These are phyloP conservation scores for Mycena sp. DNA, from an alignment of 1,284 basidiomycete species.

Conservation along the genomic window DNA sequence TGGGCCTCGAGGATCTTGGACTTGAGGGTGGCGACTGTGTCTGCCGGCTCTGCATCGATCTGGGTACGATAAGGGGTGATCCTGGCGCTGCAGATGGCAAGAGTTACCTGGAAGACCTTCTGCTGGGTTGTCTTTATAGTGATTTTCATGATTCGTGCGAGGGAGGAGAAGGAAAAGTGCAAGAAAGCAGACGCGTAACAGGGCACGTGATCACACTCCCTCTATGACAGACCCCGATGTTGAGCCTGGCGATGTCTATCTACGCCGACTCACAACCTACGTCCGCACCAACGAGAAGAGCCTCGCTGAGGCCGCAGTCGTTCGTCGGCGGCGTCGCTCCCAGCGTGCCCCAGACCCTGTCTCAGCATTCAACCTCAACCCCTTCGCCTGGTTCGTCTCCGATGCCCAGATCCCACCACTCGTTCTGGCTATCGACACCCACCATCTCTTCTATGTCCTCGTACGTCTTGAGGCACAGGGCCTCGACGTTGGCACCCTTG, in stretches of 20 bases:
- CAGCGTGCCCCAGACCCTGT: constrained; percentile 48
- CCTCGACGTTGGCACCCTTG: constrained; percentile 81
- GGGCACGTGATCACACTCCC: background rate
- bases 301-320: constrained; percentile 62
- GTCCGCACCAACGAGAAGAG: constrained; percentile 75
- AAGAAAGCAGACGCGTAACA: background rate
- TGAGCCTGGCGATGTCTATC: constrained; percentile 71
- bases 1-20: constrained; percentile 84
- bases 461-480: constrained; percentile 87
- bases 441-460: constrained; percentile 89
- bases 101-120: constrained; percentile 77
- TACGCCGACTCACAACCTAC: constrained; percentile 72
- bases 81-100: background rate
- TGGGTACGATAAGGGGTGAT: constrained; percentile 44
- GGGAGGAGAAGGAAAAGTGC: background rate
- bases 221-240: constrained; percentile 4
- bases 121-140: constrained; percentile 95
- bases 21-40: constrained; percentile 88
- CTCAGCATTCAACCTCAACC: constrained; percentile 59
- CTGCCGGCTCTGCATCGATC: constrained; percentile 83
- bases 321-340: constrained; percentile 59
- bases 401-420: constrained; percentile 54
- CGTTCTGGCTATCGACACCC: constrained; percentile 76
- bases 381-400: constrained; percentile 68
- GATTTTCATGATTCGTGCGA: constrained; percentile 74